Percentiles rank a stretch among this genome's conserved stretches.
phyloP scores from a whole-genome alignment of 768 basidiomycete genomes.

The Dioszegia hungarica region DNA sequence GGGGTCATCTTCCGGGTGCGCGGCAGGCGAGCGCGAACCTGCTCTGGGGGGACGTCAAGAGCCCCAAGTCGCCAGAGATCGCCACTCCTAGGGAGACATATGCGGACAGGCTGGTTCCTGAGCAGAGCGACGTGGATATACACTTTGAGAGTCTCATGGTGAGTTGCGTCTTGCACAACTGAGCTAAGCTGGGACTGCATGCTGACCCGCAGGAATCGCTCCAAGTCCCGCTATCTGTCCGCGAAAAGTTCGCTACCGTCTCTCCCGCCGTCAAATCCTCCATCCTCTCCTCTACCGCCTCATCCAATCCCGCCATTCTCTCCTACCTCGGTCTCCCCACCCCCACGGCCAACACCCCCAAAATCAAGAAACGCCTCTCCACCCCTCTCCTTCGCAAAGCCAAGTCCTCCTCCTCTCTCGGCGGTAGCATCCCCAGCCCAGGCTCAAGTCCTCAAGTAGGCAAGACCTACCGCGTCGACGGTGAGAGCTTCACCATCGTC shows the following conservation, averaged over 20 bases:
- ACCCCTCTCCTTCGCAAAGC: slow-evolving; percentile 34
- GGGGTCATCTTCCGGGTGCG: not conserved
- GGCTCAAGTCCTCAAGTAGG: slow-evolving; percentile 29
- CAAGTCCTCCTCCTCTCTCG: slow-evolving; percentile 32
- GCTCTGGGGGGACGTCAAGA: slow-evolving; percentile 18
- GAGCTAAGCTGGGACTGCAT: not conserved
- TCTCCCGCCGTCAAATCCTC: slow-evolving; percentile 36
- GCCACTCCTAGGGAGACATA: slow-evolving; percentile 16
- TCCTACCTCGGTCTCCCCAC: slow-evolving; percentile 35
- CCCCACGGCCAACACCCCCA: slow-evolving; percentile 14
- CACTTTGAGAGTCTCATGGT: slow-evolving; percentile 3
- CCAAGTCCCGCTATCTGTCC: slow-evolving; percentile 41
- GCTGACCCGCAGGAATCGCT: slow-evolving; percentile 46
- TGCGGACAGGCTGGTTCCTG: not conserved
- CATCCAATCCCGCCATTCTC: slow-evolving; percentile 34
- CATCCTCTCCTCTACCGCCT: slow-evolving; percentile 24
- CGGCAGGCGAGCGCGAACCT: slow-evolving; percentile 18
- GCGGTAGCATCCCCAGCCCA: slow-evolving; percentile 6
- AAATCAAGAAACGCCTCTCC: slow-evolving; percentile 33
- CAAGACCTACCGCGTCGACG: slow-evolving; percentile 34
- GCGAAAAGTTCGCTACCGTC: slow-evolving; percentile 37
- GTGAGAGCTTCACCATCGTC: slow-evolving; percentile 38
- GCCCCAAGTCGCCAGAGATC: slow-evolving; percentile 14
- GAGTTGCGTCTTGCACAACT: not conserved
- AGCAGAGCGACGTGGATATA: slow-evolving; percentile 2